These are phyloP conservation scores for Ambrosia artemisiifolia DNA, from an alignment of 129 eudicot species.

Conservation along the genomic window DNA sequence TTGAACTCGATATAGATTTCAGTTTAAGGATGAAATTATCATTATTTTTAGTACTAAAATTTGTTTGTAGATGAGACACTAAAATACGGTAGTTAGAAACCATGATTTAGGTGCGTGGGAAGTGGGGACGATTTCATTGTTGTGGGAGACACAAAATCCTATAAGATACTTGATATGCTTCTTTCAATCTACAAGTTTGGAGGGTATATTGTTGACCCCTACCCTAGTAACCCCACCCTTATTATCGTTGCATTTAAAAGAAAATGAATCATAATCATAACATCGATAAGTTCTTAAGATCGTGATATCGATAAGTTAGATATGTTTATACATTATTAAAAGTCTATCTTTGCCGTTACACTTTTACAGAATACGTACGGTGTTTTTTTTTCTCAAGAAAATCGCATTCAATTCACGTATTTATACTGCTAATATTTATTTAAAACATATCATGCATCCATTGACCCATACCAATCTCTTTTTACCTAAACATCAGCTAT, in stretches of 20 bases:
- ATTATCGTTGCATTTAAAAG: neutral
- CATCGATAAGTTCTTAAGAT: neutral
- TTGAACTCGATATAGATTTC: neutral
- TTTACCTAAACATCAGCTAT: too few species aligned
- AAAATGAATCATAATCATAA: neutral
- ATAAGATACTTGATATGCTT: slow-evolving; percentile 19
- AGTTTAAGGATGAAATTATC: neutral
- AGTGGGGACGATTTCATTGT: neutral
- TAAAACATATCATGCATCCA: too few species aligned
- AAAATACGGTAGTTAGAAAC: slow-evolving; percentile 25
- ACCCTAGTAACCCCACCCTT: slow-evolving; percentile 8
- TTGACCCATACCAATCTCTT: too few species aligned
- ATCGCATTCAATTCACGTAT: neutral
- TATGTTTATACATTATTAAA: neutral
- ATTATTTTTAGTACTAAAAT: neutral
- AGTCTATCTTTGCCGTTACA: neutral
- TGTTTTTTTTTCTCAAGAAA: neutral
- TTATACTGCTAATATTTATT: too few species aligned
- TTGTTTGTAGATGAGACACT: neutral
- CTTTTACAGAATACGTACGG: neutral
- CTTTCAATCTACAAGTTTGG: slow-evolving; percentile 24
- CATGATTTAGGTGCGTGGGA: slow-evolving; percentile 16
- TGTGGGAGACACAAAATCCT: slow-evolving; percentile 20
- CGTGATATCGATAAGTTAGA: neutral
- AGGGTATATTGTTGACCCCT: slow-evolving; percentile 7